Evolutionary conservation across 2,329 filamentous ascomycete genomes (phyloP).

Genomic region (Ophiostoma ulmi): DNA sequence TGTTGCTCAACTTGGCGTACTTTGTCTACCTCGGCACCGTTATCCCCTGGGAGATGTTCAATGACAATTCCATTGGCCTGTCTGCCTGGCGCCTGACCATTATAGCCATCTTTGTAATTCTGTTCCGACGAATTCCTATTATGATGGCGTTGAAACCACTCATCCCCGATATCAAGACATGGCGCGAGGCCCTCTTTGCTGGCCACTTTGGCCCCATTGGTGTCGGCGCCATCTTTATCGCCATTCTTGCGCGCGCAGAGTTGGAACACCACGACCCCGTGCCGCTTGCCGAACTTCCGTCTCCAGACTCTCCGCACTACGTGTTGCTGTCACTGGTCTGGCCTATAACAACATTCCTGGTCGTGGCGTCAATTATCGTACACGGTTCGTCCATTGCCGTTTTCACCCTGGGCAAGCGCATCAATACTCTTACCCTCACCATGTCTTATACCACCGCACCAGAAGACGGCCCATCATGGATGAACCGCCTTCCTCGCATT

Average conservation of each 20-base stretch:
- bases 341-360: slow-evolving; percentile 91
- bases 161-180: slow-evolving; percentile 96
- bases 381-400: slow-evolving; percentile 98
- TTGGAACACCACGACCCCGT: slow-evolving; percentile 71
- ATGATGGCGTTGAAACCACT: slow-evolving; percentile 88
- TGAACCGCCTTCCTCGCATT: slow-evolving; percentile 79
- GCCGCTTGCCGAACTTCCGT: slow-evolving; percentile 60
- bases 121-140: slow-evolving; percentile 92
- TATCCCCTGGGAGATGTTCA: slow-evolving; percentile 92
- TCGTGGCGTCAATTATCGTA: slow-evolving; percentile 88
- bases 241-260: slow-evolving; percentile 88
- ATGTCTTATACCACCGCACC: slow-evolving; percentile 92
- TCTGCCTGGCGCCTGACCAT: slow-evolving; percentile 88
- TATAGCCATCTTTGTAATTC: slow-evolving; percentile 84
- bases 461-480: slow-evolving; percentile 87
- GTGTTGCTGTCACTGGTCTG: slow-evolving; percentile 80
- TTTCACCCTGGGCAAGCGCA: slow-evolving; percentile 94
- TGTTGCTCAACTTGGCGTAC: slow-evolving; percentile 93
- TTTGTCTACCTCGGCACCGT: slow-evolving; percentile 98
- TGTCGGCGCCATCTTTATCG: slow-evolving; percentile 92
- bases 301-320: slow-evolving; percentile 52
- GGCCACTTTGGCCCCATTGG: slow-evolving; percentile 97
- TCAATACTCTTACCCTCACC: slow-evolving; percentile 91
- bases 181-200: slow-evolving; percentile 93
- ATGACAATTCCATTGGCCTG: slow-evolving; percentile 66